Evolutionary conservation across 768 basidiomycete genomes (phyloP), one percentile per base, ranked within the genome.

Genomic region (Kondoa subrosea): DNA sequence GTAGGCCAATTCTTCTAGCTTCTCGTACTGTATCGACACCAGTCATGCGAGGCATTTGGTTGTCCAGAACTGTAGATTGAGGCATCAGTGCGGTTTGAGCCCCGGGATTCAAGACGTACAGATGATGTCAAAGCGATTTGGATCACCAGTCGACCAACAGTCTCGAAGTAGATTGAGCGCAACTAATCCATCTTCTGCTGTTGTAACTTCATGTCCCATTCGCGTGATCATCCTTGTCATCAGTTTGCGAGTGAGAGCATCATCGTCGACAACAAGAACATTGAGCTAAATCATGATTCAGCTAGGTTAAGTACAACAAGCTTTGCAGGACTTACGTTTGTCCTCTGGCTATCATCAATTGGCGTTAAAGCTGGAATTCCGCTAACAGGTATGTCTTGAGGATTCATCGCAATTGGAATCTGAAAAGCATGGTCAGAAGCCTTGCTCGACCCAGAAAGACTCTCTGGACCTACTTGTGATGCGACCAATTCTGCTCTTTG

Each of bases 201-300:
- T 14, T 14, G 58, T 59, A 27, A 59, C 58, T 25, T 25, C 30
- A 27, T 59, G 58, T 25, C 58, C 58, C 58, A 59, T 50, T 50
- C 40, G 21, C 8, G 40, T 50, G 40, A 21, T 50, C 40, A 50
- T 8, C 40, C 40, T 50, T 50, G 40, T 50, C 40, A 21, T 8
- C 25, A 60, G 8, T 27, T 60, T 60, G 8, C 58, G 4, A 4
- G 58, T 60, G 14, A 60, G 58, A 8, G 8, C 25, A 60, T 60
- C 58, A 60, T 60, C 58, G 29, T 60, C 58, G 25, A 60, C 58
- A 8, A 60, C 58, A 60, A 60, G 58, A 27, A 60, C 58, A 26
- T 60, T 25, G 58, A 60, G 58, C 25, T 26, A 60, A 31, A 60
- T 8, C 40, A 50, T 21, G 40, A 21, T 21, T 50, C 40, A 50